Base-by-base conservation (phyloP, 177 flowering plant genomes). In the Tripterygium wilfordii region DNA sequence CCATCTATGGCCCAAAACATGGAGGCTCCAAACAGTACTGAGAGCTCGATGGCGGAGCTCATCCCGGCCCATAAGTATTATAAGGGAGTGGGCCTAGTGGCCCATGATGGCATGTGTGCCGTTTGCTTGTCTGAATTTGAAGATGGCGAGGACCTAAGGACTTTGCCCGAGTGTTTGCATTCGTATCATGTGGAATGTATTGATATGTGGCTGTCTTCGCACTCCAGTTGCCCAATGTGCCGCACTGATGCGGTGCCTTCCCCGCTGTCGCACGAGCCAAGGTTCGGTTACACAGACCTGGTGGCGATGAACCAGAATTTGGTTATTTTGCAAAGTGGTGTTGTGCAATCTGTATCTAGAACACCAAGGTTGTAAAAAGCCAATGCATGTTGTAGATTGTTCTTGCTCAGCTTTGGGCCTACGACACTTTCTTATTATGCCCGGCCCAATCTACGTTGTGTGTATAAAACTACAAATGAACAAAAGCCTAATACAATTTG, bases 171-270 rank as follows among this genome's bases (percentile, higher is more conserved):
- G 16, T 67, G 71, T 44, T 2, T 3, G 42, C 71, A 67, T 41
- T 48, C 63, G 3, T 67, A 45, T 21, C 71, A 67, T 25, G 64
- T 30, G 0, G 45, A 54, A 0, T 64, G 73, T 17, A 64, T 64
- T 8, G 69, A 64, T 26, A 61, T 68, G 73, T 64, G 69, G 73
- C 63, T 68, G 0, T 53, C 39, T 33, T 63, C 73, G 4, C 72
- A 64, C 33, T 10, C 53, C 0, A 63, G 18, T 27, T 68, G 73
- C 53, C 73, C 73, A 0, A 32, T 64, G 29, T 68, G 69, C 27
- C 59, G 73, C 0, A 4, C 65, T 16, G 42, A 45, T 12, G 57
- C 66, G 32, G 26, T 53, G 36, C 55, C 59, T 16, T 41, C 61
- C 15, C 48, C 42, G n/a, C n/a, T n/a, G n/a, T n/a, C n/a, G n/a